These are phyloP conservation scores for Thinopyrum elongatum DNA, from an alignment of 176 grass and related monocot species.

Conservation along the genomic window DNA sequence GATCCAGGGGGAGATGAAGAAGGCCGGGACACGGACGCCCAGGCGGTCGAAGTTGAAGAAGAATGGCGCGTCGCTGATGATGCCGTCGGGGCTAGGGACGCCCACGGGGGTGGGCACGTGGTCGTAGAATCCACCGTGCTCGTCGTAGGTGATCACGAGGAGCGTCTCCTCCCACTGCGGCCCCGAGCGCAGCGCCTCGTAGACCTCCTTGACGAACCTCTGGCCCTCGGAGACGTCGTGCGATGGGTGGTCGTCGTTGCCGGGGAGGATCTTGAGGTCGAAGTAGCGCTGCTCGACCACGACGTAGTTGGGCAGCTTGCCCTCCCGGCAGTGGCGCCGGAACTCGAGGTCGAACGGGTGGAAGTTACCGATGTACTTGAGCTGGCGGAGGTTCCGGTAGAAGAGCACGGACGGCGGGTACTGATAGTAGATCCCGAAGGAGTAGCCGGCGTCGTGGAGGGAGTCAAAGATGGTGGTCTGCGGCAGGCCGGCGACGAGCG, in stretches of 20 bases:
- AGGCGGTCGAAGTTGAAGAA: conserved; percentile 77
- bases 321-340: conserved; percentile 63
- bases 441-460: conserved; percentile 55
- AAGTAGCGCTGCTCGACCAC: conserved; percentile 89
- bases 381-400: conserved; percentile 59
- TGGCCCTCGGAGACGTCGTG: conserved; percentile 74
- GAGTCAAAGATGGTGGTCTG: conserved; percentile 82
- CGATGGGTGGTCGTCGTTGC: conserved; percentile 84
- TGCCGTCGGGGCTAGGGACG: conserved; percentile 66
- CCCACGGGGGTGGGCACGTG: conserved; percentile 17
- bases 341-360: conserved; percentile 63
- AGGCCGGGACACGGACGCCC: conserved; percentile 66
- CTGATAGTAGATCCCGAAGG: conserved; percentile 90
- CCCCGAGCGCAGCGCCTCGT: conserved; percentile 58
- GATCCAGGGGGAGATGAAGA: conserved; percentile 84
- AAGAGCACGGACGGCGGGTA: conserved; percentile 63
- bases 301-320: conserved; percentile 83
- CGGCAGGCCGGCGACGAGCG: conserved; percentile 48
- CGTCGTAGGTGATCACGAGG: conserved; percentile 78
- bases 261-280: conserved; percentile 58
- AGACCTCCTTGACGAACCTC: conserved; percentile 72
- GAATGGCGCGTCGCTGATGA: conserved; percentile 31
- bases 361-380: conserved; percentile 61
- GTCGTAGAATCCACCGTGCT: conserved; percentile 87
- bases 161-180: conserved; percentile 76